Evolutionary conservation across 345 rosid species (phyloP).

Genomic region (Geranium brycei): DNA sequence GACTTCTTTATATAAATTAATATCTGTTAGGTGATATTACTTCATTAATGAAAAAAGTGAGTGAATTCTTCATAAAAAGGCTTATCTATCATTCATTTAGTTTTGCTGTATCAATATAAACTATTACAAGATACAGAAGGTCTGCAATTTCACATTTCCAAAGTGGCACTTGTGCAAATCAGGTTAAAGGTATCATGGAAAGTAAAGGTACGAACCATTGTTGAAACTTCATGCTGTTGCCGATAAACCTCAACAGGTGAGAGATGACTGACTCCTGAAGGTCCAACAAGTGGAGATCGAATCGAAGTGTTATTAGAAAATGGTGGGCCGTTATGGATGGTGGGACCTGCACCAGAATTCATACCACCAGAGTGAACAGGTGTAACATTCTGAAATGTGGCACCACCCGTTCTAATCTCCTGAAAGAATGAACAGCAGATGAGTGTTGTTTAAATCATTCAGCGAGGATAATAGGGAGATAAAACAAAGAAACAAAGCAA

Average conservation of each 20-base stretch:
- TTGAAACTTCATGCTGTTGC: slow-evolving; percentile 78
- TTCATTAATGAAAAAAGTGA: no score
- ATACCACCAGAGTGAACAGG: slow-evolving; percentile 35
- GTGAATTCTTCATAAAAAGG: no score
- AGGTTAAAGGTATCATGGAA: neutral
- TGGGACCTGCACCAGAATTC: slow-evolving; percentile 34
- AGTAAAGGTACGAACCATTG: slow-evolving; percentile 32
- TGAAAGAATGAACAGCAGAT: slow-evolving; percentile 14
- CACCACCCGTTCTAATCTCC: slow-evolving; percentile 42
- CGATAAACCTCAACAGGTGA: slow-evolving; percentile 65
- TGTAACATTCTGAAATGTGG: slow-evolving; percentile 32
- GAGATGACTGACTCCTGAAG: slow-evolving; percentile 31
- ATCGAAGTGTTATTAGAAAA: slow-evolving; percentile 33
- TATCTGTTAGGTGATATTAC: no score
- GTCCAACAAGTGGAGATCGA: slow-evolving; percentile 38
- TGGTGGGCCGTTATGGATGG: slow-evolving; percentile 37
- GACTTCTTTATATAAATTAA: no score
- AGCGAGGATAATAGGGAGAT: neutral
- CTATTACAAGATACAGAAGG: no score
- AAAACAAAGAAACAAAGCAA: neutral
- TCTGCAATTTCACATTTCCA: no score
- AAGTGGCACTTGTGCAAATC: no score
- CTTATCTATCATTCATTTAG: no score
- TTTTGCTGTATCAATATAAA: no score
- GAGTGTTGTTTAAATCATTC: neutral